Evolutionary conservation across 2,329 filamentous ascomycete genomes (phyloP), one percentile per base, ranked within the genome.

Genomic region (Fusarium sp.): DNA sequence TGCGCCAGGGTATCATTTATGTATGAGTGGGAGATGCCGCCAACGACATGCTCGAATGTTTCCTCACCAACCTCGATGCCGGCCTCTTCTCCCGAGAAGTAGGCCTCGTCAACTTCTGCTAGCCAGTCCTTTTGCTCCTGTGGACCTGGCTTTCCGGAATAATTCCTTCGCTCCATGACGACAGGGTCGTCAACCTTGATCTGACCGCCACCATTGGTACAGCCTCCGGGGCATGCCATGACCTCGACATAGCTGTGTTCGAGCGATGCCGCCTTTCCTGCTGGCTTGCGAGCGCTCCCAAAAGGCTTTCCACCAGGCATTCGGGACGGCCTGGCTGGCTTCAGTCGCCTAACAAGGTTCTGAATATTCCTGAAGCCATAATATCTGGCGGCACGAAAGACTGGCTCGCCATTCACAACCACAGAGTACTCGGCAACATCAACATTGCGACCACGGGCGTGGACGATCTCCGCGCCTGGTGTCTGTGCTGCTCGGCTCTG

Each of bases 291-390:
- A 50, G 85, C 88, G 62, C 86, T 88, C 2, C 87, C 89, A 54
- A 89, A 87, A 0, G 89, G 87, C 71, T 87, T 92, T 3, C 91
- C 93, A 1, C 94, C 95, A 1, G 95, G 94, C 85, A 98, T 92
- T 66, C 93, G 90, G 50, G 93, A 96, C 7, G 89, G 87, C 66
- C 90, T 91, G 1, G 93, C 90, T 1, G 96, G 96, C 81, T 97
- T 97, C 57, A 99, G 84, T 70, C 93, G 92, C n/a, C 96, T 91
- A 18, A 99, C 96, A 6, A 99, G 89, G 79, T 99, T 99, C 82
- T 98, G 96, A 72, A 99, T 99, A 80, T 99, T 99, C 62, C 96
- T 90, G 87, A 99, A 99, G 7, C 96, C 96, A 81, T 99, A 99
- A 83, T 96, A 99, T 61, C 96, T 91, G 5, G 96, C 96, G 22